Evolutionary conservation across 2,329 filamentous ascomycete species (phyloP).

Genomic region (Aureobasidium pullulans): DNA sequence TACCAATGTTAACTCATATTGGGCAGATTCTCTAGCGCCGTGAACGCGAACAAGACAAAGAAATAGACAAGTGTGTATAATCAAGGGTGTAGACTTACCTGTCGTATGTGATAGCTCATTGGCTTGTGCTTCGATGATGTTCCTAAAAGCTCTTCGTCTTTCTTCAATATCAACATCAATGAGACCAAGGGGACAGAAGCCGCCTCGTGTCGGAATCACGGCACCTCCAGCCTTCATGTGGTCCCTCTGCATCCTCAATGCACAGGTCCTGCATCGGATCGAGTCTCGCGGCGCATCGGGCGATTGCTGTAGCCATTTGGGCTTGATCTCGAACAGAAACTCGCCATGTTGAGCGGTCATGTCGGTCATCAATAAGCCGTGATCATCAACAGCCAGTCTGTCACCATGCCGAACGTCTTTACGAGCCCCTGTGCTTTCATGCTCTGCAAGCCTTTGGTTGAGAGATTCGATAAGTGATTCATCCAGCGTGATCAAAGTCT

Average conservation of each 20-base stretch:
- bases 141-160: conserved; percentile 19
- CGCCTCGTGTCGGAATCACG: not conserved
- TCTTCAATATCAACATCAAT: conserved; percentile 24
- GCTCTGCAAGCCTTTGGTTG: conserved; percentile 20
- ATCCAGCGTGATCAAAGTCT: conserved; percentile 23
- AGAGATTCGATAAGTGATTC: conserved; percentile 17
- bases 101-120: not conserved
- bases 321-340: conserved; percentile 36
- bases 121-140: conserved; percentile 18
- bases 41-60: not conserved
- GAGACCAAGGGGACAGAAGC: conserved; percentile 35
- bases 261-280: conserved; percentile 40
- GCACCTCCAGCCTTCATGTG: not conserved
- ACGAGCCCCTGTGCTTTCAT: conserved; percentile 14
- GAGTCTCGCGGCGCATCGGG: conserved; percentile 35
- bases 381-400: conserved; percentile 21
- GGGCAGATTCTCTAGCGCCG: not conserved
- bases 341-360: conserved; percentile 26
- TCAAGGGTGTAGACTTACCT: not conserved
- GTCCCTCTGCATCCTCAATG: conserved; percentile 32
- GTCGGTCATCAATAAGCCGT: conserved; percentile 29
- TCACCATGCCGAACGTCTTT: conserved; percentile 22
- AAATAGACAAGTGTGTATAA: not conserved
- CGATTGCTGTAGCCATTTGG: conserved; percentile 43
- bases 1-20: not conserved